These are phyloP conservation scores for Mycena chlorophos DNA, from an alignment of 768 basidiomycete genomes.

Conservation along the genomic window DNA sequence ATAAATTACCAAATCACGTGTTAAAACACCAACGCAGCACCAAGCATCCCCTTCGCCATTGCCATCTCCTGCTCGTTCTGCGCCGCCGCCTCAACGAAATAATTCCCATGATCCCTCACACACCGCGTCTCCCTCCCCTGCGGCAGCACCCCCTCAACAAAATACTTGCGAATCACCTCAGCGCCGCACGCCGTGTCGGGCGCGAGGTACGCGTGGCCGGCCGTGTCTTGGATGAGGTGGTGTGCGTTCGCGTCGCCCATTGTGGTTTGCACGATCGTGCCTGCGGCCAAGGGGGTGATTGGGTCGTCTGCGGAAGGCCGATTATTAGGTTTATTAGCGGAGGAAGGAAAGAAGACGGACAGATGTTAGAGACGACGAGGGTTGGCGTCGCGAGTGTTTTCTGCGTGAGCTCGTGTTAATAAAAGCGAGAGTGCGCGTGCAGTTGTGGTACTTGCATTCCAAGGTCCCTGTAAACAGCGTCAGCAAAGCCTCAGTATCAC, in stretches of 20 bases:
- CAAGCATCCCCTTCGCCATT: too few relatives aligned
- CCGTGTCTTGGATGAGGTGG: not conserved
- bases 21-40: too few relatives aligned
- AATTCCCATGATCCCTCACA: not conserved
- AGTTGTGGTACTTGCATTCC: constrained; percentile 7
- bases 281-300: not conserved
- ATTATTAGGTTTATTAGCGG: too few relatives aligned
- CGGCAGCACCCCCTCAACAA: constrained; percentile 8
- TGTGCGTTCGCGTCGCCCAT: not conserved
- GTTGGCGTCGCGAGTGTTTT: constrained; percentile 20
- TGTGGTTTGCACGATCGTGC: not conserved
- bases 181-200: constrained; percentile 13
- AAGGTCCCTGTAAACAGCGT: constrained; percentile 11
- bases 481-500: not conserved
- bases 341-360: not conserved
- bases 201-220: constrained; percentile 19
- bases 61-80: too few relatives aligned
- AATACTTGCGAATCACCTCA: constrained; percentile 10
- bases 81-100: not conserved
- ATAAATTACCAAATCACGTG: too few relatives aligned
- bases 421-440: not conserved
- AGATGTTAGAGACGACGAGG: constrained; percentile 14
- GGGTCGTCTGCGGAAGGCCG: not conserved
- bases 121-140: constrained; percentile 1
- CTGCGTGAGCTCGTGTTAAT: constrained; percentile 4